Base-by-base conservation (phyloP, 2,329 filamentous ascomycete genomes). In the Ophioceras dolichostomum region DNA sequence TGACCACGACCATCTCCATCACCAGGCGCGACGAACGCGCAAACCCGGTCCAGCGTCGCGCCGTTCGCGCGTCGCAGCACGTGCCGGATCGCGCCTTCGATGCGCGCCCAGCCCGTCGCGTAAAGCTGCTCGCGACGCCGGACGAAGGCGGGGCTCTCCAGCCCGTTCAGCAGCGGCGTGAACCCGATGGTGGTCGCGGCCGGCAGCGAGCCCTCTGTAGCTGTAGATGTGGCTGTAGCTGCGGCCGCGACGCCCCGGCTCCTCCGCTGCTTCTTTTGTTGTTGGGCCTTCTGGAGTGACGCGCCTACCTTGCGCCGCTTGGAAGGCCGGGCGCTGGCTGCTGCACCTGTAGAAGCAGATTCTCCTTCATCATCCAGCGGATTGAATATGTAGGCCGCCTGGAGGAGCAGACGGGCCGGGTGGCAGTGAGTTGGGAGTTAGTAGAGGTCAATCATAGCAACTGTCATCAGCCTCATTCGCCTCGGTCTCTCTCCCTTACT, bases 321-420 rank as follows among this genome's bases (percentile, higher is more conserved):
- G 26, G 65, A 50, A 20, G 74, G 68, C 28, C 70, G 64, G 36
- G 45, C 39, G 22, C 45, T 32, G 12, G 44, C 41, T 17, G 47
- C 22, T 12, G 22, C 22, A 26, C 7, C 22, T 7, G 22, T 26
- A 12, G 22, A 12, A 7, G 22, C 39, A 13, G 40, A 45, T 34
- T 46, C 47, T 31, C 51, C 44, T 36, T 52, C 57, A 21, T 58
- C 53, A 40, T 62, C 57, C 32, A 65, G 56, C 40, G 75, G 68
- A 41, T 68, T 64, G 54, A 79, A 81, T 44, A 81, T 58, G 52
- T 76, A 81, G 39, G 74, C 73, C 33, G 68, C 67, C 76, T 81
- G 50, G 26, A n/a, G n/a, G n/a, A n/a, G n/a, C n/a, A n/a, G 35
- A 7, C 22, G 22, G 8, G 12, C 22, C 12, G 22, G 8, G 22